Conservation (phyloP, 2,329 filamentous ascomycete genomes). For the Sodiomyces alkalinus region DNA sequence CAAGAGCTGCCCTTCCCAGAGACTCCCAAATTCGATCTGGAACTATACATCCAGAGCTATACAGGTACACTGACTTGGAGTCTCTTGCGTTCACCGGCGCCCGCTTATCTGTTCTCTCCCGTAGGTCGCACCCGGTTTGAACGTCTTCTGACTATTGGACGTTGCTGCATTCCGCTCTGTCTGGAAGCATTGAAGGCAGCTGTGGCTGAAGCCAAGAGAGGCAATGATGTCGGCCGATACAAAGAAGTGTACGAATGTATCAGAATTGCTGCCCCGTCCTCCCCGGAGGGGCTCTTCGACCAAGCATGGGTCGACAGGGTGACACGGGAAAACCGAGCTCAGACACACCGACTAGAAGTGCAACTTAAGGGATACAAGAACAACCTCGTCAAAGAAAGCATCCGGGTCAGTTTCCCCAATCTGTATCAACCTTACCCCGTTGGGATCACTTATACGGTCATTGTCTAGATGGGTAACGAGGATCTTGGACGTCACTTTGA, state of each 20-base stretch:
- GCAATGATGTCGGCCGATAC: slow-evolving; percentile 61
- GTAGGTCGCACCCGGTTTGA: slow-evolving; percentile 68
- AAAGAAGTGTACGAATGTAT: slow-evolving; percentile 52
- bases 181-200: slow-evolving; percentile 70
- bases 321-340: slow-evolving; percentile 48
- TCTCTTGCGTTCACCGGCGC: too few relatives aligned
- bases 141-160: slow-evolving; percentile 69
- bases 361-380: slow-evolving; percentile 92
- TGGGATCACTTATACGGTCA: too few relatives aligned
- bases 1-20: slow-evolving; percentile 4
- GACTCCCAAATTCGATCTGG: slow-evolving; percentile 72
- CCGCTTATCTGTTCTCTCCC: too few relatives aligned
- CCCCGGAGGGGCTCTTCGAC: slow-evolving; percentile 54
- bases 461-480: slow-evolving; percentile 88
- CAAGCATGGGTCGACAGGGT: slow-evolving; percentile 59
- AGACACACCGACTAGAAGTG: slow-evolving; percentile 62
- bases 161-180: slow-evolving; percentile 58
- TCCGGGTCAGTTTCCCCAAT: slow-evolving; percentile 64
- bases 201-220: slow-evolving; percentile 58
- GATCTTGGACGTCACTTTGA: slow-evolving; percentile 79
- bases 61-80: slow-evolving; percentile 45
- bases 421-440: too few relatives aligned
- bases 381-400: slow-evolving; percentile 94
- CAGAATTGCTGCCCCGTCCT: slow-evolving; percentile 44
- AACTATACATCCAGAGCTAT: slow-evolving; percentile 84